Base-by-base conservation (phyloP, 495 filamentous ascomycete species). In the Xylaria nigripes region DNA sequence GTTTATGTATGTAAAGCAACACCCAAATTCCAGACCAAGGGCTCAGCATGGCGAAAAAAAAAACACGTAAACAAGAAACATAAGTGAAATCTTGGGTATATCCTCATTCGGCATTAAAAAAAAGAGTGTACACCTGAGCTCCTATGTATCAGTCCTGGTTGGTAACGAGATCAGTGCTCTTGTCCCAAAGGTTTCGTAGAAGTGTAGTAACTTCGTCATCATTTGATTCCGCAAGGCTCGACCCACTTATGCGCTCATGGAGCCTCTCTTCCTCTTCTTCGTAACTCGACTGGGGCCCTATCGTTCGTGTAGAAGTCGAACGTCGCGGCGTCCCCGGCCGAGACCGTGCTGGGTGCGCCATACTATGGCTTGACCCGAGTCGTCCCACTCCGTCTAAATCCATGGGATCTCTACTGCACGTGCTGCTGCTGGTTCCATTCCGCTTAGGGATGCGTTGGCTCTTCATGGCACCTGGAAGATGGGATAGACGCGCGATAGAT, bases 101-200 rank as follows among this genome's bases (percentile, higher is more conserved):
- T 21, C 32, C 16, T 40, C 10, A 45, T 30, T 52, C 41, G n/a
- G 25, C 45, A 24, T 47, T n/a, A n/a, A n/a, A 25, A 30, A 32
- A 34, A 12, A 22, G n/a, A n/a, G 27, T 16, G 25, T 34, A 16
- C 16, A 47, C 18, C 18, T 29, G 25, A 47, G 12, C 21, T 15
- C 2, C 18, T 30, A 18, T n/a, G 25, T 24, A 15, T 59, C 45
- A 80, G 36, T 78, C 76, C 64, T 73, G 74, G 56, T 76, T 77
- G 44, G 74, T 63, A 48, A 72, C 69, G 44, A 80, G 66, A 56
- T 79, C 75, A 59, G 72, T 62, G 41, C 62, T 76, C 71, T 77
- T 78, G 21, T 81, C 76, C 78, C 78, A 81, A 49, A 81, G 66
- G 56, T 72, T 75, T 29, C 76, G 66, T 48, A 81, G 58, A 23